Evolutionary conservation across 208 protist genomes (phyloP), one percentile per base, ranked within the genome.

Genomic region (Phytomonas sp.): DNA sequence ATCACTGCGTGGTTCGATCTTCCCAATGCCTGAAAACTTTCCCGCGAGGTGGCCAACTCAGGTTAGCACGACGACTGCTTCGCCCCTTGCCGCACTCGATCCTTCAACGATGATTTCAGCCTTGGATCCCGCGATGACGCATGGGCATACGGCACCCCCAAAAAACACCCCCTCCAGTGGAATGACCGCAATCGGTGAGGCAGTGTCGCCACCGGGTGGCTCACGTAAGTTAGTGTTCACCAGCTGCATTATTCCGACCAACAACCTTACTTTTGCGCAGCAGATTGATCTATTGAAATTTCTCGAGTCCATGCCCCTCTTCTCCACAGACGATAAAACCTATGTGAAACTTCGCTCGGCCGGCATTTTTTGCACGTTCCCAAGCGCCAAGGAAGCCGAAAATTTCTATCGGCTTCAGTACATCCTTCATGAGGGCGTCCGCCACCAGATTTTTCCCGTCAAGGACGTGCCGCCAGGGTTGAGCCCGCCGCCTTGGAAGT

Each of bases 211-310:
- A 11, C 59, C n/a, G 26, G 59, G 59, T 11, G 59, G 7, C 26
- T 11, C 26, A n/a, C 15, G 46, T 4, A 29, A 13, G 28, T 29
- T 59, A 29, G 46, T 26, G n/a, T 79, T 70, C 63, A 72, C 68
- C n/a, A 31, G 43, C 4, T 87, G 82, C 75, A 75, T 77, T 60
- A 82, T 87, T 20, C 73, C 70, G 4, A 79, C 76, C 7, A n/a
- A 4, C 2, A 33, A 62, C 11, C 66, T 87, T 30, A 69, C 70
- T 3, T 26, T 29, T 0, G 28, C 32, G 29, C 46, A 87, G 71
- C 74, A 74, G 43, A 62, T 62, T 7, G 74, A 72, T 31, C 74
- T 81, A 28, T 62, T 82, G 20, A 32, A 15, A 9, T 79, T 76
- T 65, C 60, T 87, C 26, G 63, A 69, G 32, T 73, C 69, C 11